These are phyloP conservation scores for Scheffersomyces stambukii DNA, from an alignment of 1,139 yeast genomes.

Conservation along the genomic window DNA sequence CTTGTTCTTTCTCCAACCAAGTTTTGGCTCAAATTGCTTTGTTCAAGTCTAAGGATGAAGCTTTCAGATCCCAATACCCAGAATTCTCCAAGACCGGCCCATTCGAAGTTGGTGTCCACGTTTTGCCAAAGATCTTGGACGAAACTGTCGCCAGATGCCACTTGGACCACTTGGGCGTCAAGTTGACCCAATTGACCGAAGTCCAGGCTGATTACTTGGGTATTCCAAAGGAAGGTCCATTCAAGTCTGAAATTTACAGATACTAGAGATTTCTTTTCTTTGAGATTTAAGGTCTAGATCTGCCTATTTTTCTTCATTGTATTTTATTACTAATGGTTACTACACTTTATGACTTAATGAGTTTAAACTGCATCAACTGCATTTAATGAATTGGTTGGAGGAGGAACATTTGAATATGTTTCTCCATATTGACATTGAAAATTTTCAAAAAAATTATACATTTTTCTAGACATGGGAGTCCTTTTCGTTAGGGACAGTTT, in stretches of 20 bases:
- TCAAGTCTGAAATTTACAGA: slow-evolving; percentile 98
- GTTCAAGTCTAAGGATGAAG: slow-evolving; percentile 82
- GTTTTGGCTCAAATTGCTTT: slow-evolving; percentile 99
- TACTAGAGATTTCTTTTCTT: slow-evolving; percentile 47
- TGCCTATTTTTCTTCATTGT: slow-evolving; percentile 12
- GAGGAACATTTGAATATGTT: slow-evolving; percentile 3
- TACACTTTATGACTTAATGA: slow-evolving; percentile 15
- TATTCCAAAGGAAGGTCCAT: slow-evolving; percentile 92
- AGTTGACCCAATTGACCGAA: slow-evolving; percentile 70
- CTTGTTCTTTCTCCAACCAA: slow-evolving; percentile 99
- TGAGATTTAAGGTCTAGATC: no score
- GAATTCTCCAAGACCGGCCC: slow-evolving; percentile 94
- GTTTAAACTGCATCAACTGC: slow-evolving; percentile 48
- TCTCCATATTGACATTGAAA: slow-evolving; percentile 1
- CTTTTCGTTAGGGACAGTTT: slow-evolving; percentile 6
- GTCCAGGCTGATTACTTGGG: slow-evolving; percentile 96
- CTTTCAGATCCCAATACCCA: slow-evolving; percentile 75
- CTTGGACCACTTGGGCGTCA: slow-evolving; percentile 91
- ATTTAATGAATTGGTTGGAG: slow-evolving; percentile 10
- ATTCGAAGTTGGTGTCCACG: slow-evolving; percentile 90
- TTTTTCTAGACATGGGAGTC: slow-evolving; percentile 4
- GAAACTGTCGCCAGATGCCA: slow-evolving; percentile 99
- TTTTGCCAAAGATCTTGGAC: slow-evolving; percentile 96
- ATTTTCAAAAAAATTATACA: slow-evolving; percentile 2
- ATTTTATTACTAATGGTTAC: slow-evolving; percentile 14